These are phyloP conservation scores for Echinosophora koreensis DNA, from an alignment of 306 rosid species.

Conservation along the genomic window DNA sequence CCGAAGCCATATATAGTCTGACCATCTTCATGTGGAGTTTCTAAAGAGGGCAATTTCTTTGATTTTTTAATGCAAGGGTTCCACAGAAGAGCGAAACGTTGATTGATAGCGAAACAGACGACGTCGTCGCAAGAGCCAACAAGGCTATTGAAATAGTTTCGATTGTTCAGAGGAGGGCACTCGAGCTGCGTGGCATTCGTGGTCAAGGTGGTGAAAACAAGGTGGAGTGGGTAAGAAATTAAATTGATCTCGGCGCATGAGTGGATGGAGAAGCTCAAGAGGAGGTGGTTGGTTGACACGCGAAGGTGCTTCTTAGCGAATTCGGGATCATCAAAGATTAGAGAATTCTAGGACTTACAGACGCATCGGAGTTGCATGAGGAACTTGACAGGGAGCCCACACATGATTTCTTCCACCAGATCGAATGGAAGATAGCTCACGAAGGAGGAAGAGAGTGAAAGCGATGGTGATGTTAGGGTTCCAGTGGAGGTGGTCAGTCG, in stretches of 20 bases:
- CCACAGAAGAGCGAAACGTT: slow-evolving; percentile 9
- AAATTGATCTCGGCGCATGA: not conserved
- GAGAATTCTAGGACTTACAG: slow-evolving; percentile 46
- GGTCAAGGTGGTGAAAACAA: not conserved
- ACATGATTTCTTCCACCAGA: slow-evolving; percentile 42
- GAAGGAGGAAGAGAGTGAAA: not conserved
- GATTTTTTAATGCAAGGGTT: slow-evolving; percentile 46
- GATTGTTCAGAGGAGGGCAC: slow-evolving; percentile 19
- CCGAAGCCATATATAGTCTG: slow-evolving; percentile 44
- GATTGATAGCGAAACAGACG: slow-evolving; percentile 28
- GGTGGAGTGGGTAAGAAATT: slow-evolving; percentile 16
- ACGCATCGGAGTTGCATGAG: slow-evolving; percentile 44
- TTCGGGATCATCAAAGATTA: slow-evolving; percentile 47
- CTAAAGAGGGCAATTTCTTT: slow-evolving; percentile 34
- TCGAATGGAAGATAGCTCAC: slow-evolving; percentile 41
- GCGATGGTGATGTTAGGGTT: not conserved
- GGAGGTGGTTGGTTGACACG: not conserved
- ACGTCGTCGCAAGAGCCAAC: slow-evolving; percentile 53
- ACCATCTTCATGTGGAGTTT: not conserved
- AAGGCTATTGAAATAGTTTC: slow-evolving; percentile 8
- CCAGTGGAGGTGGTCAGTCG: not conserved
- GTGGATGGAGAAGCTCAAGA: not conserved
- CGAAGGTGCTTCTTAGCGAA: slow-evolving; percentile 43
- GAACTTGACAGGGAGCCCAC: slow-evolving; percentile 28
- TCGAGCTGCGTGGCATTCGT: not conserved